Conservation (phyloP, 1,284 basidiomycete species). For the Marasmius sp. region DNA sequence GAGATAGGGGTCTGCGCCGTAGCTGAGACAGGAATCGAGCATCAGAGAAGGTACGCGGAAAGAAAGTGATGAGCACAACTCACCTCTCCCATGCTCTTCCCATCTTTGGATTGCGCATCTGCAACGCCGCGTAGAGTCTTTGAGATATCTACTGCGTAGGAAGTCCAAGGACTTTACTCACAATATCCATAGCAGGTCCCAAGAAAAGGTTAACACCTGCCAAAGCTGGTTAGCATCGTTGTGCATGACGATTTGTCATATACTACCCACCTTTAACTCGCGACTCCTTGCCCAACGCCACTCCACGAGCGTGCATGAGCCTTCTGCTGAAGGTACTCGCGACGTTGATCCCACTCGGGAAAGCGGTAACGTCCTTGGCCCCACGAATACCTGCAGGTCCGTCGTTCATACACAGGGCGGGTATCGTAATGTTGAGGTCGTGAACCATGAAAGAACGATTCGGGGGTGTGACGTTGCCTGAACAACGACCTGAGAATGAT, state of each 20-base stretch:
- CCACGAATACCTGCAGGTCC: conserved; percentile 55
- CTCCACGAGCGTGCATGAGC: conserved; percentile 60
- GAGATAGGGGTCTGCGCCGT: conserved; percentile 67
- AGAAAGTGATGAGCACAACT: neutral
- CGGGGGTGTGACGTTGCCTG: conserved; percentile 52
- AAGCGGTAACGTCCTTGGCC: conserved; percentile 51
- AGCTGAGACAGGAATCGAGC: conserved; percentile 30
- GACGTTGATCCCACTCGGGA: conserved; percentile 54
- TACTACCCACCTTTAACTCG: conserved; percentile 58
- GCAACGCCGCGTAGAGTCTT: neutral
- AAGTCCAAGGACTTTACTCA: conserved; percentile 26
- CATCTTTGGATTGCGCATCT: conserved; percentile 26
- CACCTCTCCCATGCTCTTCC: conserved; percentile 56
- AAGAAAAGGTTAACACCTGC: conserved; percentile 19
- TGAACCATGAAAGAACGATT: conserved; percentile 29
- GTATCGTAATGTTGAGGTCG: conserved; percentile 33
- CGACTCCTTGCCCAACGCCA: conserved; percentile 74
- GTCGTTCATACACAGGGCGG: conserved; percentile 52
- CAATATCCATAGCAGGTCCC: conserved; percentile 14
- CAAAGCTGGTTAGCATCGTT: neutral
- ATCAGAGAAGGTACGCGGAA: neutral
- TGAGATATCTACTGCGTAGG: neutral
- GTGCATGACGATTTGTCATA: neutral
- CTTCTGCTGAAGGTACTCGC: conserved; percentile 53
- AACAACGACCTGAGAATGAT: conserved; percentile 51